Evolutionary conservation across 2,329 filamentous ascomycete genomes (phyloP), one percentile per base, ranked within the genome.

Genomic region (Neurospora sp.): DNA sequence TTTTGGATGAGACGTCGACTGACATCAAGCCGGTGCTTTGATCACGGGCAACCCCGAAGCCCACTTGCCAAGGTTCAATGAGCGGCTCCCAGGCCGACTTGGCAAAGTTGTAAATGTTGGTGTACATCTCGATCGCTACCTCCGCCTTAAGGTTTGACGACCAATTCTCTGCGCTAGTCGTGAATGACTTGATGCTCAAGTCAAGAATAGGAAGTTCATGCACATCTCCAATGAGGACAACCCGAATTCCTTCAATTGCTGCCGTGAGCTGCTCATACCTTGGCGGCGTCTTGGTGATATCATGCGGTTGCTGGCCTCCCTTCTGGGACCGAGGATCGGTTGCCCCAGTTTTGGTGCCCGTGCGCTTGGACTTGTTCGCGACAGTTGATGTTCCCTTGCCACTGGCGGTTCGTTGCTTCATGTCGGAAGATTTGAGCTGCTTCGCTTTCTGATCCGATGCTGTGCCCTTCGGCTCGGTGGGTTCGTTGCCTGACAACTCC

Each of bases 41-140:
- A 70, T 96, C 90, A 75, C 90, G 94, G 0, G 92, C 89, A 78
- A 98, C 88, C 73, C 96, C 93, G 74, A 99, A 89, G 2, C 93
- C 93, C n/a, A 98, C 85, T 74, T 95, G 90, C 96, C 96, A 99
- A 8, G 96, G 96, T 78, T 99, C 96, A 36, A 99, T 89, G 40
- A 99, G 82, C 3, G 96, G 96, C 79, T 99, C 96, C 96, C 96
- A 99, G 3, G 93, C 93, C 0, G 96, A 99, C 79, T 99, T 99
- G 15, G 96, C 96, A 81, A 99, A 99, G 80, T 99, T 99, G 84
- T 97, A 99, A 36, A 99, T 91, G 76, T 98, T 99, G 75, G 96
- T 88, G 79, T 97, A 97, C 73, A 95, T 93, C 73, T 97, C 93
- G 67, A 99, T 90, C n/a, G 89, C 91, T 0, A 93, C 92, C 77